Conservation (phyloP, 2,329 filamentous ascomycete genomes). For the Calonectria montana region DNA sequence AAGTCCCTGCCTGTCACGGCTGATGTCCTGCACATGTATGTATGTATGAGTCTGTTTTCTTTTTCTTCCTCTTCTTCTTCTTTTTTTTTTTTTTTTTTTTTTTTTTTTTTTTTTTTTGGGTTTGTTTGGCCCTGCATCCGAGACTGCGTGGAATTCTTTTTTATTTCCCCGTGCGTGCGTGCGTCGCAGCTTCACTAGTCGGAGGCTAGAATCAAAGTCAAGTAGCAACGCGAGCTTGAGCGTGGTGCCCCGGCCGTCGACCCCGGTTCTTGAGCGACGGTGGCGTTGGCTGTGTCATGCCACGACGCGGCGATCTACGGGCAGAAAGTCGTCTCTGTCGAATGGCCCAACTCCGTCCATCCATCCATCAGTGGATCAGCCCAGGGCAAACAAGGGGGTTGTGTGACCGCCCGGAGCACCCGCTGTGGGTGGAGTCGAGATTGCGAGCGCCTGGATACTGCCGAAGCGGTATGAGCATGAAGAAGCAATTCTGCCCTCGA, state of each 20-base stretch:
- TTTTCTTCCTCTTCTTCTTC: too few species aligned
- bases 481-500: constrained; percentile 33
- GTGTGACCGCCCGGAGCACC: constrained; percentile 24
- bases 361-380: constrained; percentile 16
- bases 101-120: background rate
- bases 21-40: background rate
- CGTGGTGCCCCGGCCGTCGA: background rate
- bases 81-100: background rate
- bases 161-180: background rate
- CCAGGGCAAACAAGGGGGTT: background rate
- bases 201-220: background rate
- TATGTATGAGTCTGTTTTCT: background rate
- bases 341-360: background rate
- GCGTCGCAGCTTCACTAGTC: background rate
- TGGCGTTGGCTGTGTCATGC: constrained; percentile 25
- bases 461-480: constrained; percentile 32
- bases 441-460: constrained; percentile 8
- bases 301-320: constrained; percentile 25
- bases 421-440: constrained; percentile 26
- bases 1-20: background rate
- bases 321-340: background rate
- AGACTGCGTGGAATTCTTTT: background rate
- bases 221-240: background rate
- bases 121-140: background rate
- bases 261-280: constrained; percentile 10